Percentiles rank a stretch among this genome's conserved stretches.
phyloP scores from a whole-genome alignment of 1,284 basidiomycete species.

The Blastosporella zonata region DNA sequence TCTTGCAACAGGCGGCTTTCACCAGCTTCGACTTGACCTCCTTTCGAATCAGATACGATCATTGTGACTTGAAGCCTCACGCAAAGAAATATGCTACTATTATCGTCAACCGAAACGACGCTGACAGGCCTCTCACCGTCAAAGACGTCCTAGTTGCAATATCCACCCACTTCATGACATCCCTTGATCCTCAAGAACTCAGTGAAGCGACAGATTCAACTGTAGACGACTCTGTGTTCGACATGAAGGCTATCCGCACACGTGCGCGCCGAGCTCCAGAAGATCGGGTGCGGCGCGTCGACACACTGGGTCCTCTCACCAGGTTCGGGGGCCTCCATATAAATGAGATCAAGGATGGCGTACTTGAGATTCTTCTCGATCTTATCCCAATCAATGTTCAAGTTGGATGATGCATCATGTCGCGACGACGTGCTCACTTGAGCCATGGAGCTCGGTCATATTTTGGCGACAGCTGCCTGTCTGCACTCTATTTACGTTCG shows the following conservation, averaged over 20 bases:
- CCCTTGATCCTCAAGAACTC: background rate
- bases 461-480: too few species aligned
- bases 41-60: constrained; percentile 1
- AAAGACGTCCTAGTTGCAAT: constrained; percentile 6
- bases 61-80: background rate
- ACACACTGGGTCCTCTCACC: background rate
- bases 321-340: constrained; percentile 4
- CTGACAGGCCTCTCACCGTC: background rate
- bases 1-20: constrained; percentile 1
- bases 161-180: background rate
- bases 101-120: background rate
- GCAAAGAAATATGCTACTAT: background rate
- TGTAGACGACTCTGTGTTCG: background rate
- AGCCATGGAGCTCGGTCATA: too few species aligned
- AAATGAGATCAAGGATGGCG: background rate
- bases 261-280: background rate
- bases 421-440: too few species aligned
- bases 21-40: background rate
- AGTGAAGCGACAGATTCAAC: background rate
- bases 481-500: background rate
- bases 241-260: background rate
- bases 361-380: background rate
- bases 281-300: background rate
- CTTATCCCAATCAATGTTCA: background rate
- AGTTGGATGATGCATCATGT: too few species aligned